Evolutionary conservation across 1,284 basidiomycete genomes (phyloP), one percentile per base, ranked within the genome.

Genomic region (Coniophora puteana): DNA sequence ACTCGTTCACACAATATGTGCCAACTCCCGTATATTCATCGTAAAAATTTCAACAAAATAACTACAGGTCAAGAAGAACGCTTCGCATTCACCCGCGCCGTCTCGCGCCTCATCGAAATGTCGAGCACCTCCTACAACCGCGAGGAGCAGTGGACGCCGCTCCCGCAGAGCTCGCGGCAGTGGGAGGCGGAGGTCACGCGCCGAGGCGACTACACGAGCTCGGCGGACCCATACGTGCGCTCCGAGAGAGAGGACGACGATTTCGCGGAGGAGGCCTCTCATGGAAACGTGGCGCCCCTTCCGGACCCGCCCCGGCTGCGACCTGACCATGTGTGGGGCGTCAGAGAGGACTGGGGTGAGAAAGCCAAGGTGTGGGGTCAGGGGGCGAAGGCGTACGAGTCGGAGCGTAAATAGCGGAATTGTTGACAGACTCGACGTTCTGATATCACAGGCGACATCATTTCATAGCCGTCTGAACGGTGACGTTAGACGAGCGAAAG

Each of bases 41-140:
- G 35, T 18, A 30, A 14, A 33, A 26, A 13, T 21, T 12, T 14
- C 17, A 14, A 16, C 3, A 12, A 23, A 11, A 20, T 10, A 27
- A 11, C 29, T 21, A 20, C 50, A 71, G 74, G 75, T 8, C 75
- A 82, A 53, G 82, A 83, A 54, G 80, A 85, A 58, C 71, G 77
- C 32, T 83, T 83, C 52, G 78, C 79, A 1, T 83, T 79, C 66
- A 78, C 80, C 56, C 75, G 82, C 24, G 83, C 83, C 0, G 70
- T 86, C 1, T 84, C 80, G 5, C 67, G 82, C 12, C 58, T 85
- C 23, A 63, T 75, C 37, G 82, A 88, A 59, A 84, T 86, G 79
- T 77, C 76, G 17, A 74, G 72, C 36, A 63, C 67, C 16, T 59
- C 60, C 18, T 82, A 82, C 59, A 61, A 61, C 13, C 47, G 45